These are phyloP conservation scores for Trichoderma guizhouense DNA, from an alignment of 2,329 filamentous ascomycete species.

Conservation along the genomic window DNA sequence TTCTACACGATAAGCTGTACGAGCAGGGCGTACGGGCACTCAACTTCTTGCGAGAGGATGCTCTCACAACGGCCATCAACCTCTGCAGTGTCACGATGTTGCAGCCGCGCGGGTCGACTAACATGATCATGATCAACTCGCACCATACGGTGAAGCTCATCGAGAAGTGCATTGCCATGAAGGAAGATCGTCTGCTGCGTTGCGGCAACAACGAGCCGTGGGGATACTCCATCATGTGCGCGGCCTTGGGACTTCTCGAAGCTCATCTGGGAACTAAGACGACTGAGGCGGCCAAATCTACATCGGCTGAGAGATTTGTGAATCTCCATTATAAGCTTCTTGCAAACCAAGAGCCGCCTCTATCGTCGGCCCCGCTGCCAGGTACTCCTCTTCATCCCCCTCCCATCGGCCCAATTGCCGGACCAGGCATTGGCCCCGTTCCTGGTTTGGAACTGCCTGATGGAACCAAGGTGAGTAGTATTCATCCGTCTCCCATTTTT, in stretches of 20 bases:
- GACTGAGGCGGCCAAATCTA: slow-evolving; percentile 54
- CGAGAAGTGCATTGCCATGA: slow-evolving; percentile 58
- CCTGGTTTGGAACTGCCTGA: slow-evolving; percentile 36
- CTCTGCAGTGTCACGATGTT: slow-evolving; percentile 60
- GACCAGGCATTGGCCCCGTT: slow-evolving; percentile 27
- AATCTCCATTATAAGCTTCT: slow-evolving; percentile 56
- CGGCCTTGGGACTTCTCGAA: slow-evolving; percentile 56
- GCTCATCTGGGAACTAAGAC: slow-evolving; percentile 58
- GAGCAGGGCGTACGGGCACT: slow-evolving; percentile 57
- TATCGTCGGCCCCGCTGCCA: slow-evolving; percentile 31
- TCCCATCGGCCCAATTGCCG: slow-evolving; percentile 20
- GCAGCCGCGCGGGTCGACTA: slow-evolving; percentile 56
- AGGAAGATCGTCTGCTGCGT: slow-evolving; percentile 58
- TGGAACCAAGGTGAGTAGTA: slow-evolving; percentile 37
- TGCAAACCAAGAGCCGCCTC: slow-evolving; percentile 50
- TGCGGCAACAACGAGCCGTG: slow-evolving; percentile 63
- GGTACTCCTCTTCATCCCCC: slow-evolving; percentile 25
- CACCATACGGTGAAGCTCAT: slow-evolving; percentile 59
- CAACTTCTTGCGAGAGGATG: slow-evolving; percentile 59
- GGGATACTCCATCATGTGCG: slow-evolving; percentile 63
- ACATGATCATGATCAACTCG: slow-evolving; percentile 61
- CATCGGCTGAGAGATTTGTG: slow-evolving; percentile 57
- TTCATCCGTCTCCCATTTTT: slow-evolving; percentile 16
- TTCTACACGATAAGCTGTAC: slow-evolving; percentile 59
- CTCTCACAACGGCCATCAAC: slow-evolving; percentile 58